Conservation (phyloP, 164 flowering plant species). For the Magnolia sinica region DNA sequence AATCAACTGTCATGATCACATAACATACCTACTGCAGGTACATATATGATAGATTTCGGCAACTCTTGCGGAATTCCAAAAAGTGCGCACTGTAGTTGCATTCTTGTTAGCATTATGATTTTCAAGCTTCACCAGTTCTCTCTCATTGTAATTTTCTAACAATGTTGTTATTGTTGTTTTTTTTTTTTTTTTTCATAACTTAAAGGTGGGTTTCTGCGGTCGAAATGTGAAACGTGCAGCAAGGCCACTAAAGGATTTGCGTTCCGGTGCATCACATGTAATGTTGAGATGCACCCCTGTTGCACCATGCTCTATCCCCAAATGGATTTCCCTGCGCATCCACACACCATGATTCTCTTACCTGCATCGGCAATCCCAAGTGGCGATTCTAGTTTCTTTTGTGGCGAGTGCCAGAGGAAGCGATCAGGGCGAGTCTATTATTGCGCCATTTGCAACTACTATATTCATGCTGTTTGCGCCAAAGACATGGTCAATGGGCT, state of each 20-base stretch:
- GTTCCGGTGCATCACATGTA: constrained; percentile 60
- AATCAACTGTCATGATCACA: not conserved
- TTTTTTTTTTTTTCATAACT: not conserved
- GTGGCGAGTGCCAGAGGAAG: constrained; percentile 57
- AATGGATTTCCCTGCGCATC: constrained; percentile 39
- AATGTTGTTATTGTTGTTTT: not conserved
- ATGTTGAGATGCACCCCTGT: constrained; percentile 75
- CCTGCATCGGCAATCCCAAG: constrained; percentile 17
- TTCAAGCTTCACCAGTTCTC: not conserved
- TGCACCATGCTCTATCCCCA: constrained; percentile 56
- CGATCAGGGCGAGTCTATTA: constrained; percentile 50
- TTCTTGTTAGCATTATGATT: not conserved
- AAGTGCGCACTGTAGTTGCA: not conserved
- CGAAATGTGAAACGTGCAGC: constrained; percentile 60
- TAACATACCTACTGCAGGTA: not conserved
- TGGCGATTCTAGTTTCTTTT: constrained; percentile 17
- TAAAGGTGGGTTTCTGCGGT: constrained; percentile 44
- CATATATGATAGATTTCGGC: not conserved
- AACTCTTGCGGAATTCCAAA: not conserved
- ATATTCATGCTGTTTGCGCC: constrained; percentile 77
- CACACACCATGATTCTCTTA: constrained; percentile 43
- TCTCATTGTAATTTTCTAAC: not conserved
- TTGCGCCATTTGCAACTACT: constrained; percentile 60
- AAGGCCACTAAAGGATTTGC: constrained; percentile 55
- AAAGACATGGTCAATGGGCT: constrained; percentile 70